phyloP scores from a whole-genome alignment of 2,329 filamentous ascomycete genomes.

The Hypomyces rosellus region DNA sequence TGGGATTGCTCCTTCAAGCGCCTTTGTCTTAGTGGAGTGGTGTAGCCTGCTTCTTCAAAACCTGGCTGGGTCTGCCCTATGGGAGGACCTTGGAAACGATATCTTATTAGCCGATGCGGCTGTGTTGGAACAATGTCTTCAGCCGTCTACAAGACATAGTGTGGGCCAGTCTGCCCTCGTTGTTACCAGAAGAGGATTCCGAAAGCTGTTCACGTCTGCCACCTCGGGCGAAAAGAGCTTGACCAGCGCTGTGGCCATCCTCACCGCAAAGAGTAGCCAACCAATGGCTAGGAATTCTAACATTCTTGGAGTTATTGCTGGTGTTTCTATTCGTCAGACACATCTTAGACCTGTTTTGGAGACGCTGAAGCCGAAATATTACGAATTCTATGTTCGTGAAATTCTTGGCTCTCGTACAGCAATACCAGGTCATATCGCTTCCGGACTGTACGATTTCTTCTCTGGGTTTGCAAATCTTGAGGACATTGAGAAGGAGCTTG shows the following conservation, averaged over 20 bases:
- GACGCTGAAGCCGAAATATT: slow-evolving; percentile 61
- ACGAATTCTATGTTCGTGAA: slow-evolving; percentile 79
- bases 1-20: slow-evolving; percentile 69
- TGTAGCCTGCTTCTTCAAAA: slow-evolving; percentile 72
- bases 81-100: slow-evolving; percentile 59
- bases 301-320: slow-evolving; percentile 79
- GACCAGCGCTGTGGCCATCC: slow-evolving; percentile 53
- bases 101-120: slow-evolving; percentile 64
- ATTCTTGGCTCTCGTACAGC: slow-evolving; percentile 70
- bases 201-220: slow-evolving; percentile 60
- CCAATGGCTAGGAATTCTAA: slow-evolving; percentile 65
- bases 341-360: slow-evolving; percentile 57
- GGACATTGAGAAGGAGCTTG: slow-evolving; percentile 68
- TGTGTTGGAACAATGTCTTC: slow-evolving; percentile 71
- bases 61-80: slow-evolving; percentile 54
- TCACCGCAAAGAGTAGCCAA: slow-evolving; percentile 62
- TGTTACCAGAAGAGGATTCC: slow-evolving; percentile 71
- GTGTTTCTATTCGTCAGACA: slow-evolving; percentile 70
- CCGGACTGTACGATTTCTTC: slow-evolving; percentile 78
- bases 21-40: slow-evolving; percentile 90
- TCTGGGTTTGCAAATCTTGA: slow-evolving; percentile 63
- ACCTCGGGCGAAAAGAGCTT: slow-evolving; percentile 54
- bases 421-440: slow-evolving; percentile 65
- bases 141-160: slow-evolving; percentile 54
- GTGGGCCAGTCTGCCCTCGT: slow-evolving; percentile 69